A percentile compares a stretch with the other conserved stretches of the same genome.
Conservation (phyloP, 495 filamentous ascomycete genomes). For the Hypoxylon lienhwacheense region DNA sequence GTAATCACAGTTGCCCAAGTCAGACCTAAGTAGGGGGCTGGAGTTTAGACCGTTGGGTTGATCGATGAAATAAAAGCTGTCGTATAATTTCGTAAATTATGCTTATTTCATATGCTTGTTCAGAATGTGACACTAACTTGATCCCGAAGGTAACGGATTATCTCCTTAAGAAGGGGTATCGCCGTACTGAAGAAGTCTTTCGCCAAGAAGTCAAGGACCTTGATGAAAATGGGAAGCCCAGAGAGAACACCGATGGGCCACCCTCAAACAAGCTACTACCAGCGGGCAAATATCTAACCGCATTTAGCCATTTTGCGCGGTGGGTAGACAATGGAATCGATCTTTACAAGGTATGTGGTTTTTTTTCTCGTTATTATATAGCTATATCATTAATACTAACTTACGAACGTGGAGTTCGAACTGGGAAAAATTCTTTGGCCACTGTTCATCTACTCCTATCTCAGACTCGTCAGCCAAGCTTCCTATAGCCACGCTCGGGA, state of each 20-base stretch:
- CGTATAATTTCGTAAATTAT: no score
- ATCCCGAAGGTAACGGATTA: conserved; percentile 84
- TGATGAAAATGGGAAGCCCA: conserved; percentile 36
- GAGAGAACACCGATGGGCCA: conserved; percentile 19
- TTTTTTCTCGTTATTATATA: neutral
- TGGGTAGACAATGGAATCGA: conserved; percentile 92
- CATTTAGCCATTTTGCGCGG: conserved; percentile 68
- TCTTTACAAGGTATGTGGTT: conserved; percentile 77
- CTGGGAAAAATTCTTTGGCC: conserved; percentile 85
- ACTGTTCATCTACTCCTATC: conserved; percentile 87
- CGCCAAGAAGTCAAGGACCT: conserved; percentile 76
- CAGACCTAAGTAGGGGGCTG: no score
- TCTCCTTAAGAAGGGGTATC: conserved; percentile 93
- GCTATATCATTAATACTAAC: conserved; percentile 5
- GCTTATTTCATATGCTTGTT: no score
- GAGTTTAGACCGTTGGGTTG: no score
- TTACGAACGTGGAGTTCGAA: conserved; percentile 67
- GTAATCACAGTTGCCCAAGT: no score
- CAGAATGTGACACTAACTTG: neutral
- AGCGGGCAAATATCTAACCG: conserved; percentile 65
- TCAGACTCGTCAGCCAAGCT: conserved; percentile 76
- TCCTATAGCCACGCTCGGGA: conserved; percentile 68
- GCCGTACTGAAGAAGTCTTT: conserved; percentile 87
- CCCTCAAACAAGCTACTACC: conserved; percentile 29
- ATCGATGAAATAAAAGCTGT: no score